phyloP scores from a whole-genome alignment of 2,329 filamentous ascomycete species.

The Annulohypoxylon truncatum region DNA sequence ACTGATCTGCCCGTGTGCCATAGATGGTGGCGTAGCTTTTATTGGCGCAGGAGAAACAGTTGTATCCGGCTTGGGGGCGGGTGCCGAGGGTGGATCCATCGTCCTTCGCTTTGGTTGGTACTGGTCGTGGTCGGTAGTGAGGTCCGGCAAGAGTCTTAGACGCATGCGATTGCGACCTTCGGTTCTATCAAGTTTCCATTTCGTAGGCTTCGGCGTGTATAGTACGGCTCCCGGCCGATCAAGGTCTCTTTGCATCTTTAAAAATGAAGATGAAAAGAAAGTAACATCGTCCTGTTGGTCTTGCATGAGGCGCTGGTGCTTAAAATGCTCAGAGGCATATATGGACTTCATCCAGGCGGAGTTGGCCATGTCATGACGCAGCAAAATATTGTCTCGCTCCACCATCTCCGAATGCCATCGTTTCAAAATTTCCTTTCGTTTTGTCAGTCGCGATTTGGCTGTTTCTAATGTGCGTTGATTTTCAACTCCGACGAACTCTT shows the following conservation, averaged over 20 bases:
- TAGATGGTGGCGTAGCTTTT: conserved; percentile 35
- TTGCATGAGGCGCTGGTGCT: conserved; percentile 87
- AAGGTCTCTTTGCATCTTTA: conserved; percentile 82
- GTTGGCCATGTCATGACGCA: conserved; percentile 87
- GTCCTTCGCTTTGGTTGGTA: conserved; percentile 86
- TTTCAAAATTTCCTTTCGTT: conserved; percentile 83
- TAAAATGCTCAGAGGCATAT: conserved; percentile 89
- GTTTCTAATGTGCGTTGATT: conserved; percentile 84
- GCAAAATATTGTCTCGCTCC: conserved; percentile 75
- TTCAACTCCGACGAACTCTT: conserved; percentile 84
- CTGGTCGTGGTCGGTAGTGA: conserved; percentile 72
- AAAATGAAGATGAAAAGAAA: conserved; percentile 80
- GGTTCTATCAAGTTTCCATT: conserved; percentile 95
- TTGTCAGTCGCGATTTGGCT: conserved; percentile 74
- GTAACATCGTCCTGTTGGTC: conserved; percentile 91
- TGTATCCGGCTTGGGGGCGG: conserved; percentile 51
- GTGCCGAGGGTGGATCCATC: conserved; percentile 56
- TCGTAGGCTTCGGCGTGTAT: conserved; percentile 70
- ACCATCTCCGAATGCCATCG: conserved; percentile 80
- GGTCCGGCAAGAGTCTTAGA: conserved; percentile 84
- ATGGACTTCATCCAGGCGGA: conserved; percentile 96
- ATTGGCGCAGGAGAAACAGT: conserved; percentile 33
- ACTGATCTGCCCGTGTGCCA: conserved; percentile 38
- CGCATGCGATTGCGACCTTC: conserved; percentile 97
- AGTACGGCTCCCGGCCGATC: conserved; percentile 85